These are phyloP conservation scores for Creolimax fragrantissima DNA, from an alignment of 78 protist species.

Conservation along the genomic window DNA sequence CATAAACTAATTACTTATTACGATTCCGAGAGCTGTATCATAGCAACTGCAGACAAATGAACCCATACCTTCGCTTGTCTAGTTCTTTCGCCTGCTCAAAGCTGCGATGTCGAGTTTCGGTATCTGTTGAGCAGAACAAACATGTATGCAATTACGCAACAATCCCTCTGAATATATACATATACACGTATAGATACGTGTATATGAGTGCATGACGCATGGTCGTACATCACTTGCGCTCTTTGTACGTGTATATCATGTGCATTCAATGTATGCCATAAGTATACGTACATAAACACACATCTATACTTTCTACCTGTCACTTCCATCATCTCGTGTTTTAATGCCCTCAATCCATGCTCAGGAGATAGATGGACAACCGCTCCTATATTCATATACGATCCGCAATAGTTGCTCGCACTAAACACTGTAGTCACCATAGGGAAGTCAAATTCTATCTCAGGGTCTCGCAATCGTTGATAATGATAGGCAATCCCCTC, in stretches of 20 bases:
- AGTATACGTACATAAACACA: neutral
- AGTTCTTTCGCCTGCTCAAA: too few relatives aligned
- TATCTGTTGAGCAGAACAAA: too few relatives aligned
- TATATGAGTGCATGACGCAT: neutral
- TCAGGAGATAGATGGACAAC: neutral
- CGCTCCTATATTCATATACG: neutral
- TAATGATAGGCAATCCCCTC: conserved; percentile 4
- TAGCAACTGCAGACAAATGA: too few relatives aligned
- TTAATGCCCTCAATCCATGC: neutral
- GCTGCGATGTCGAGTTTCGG: too few relatives aligned
- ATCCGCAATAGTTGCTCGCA: neutral
- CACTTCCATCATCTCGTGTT: neutral
- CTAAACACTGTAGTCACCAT: conserved; percentile 4
- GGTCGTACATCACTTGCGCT: too few relatives aligned
- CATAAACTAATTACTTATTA: too few relatives aligned
- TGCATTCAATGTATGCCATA: neutral
- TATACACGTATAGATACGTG: neutral
- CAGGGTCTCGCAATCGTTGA: neutral
- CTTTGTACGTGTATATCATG: too few relatives aligned
- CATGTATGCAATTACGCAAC: too few relatives aligned
- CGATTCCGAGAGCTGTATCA: too few relatives aligned
- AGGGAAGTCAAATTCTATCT: neutral
- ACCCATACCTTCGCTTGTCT: too few relatives aligned
- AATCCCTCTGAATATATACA: too few relatives aligned
- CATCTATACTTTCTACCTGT: neutral